Conservation (phyloP, 2,329 filamentous ascomycete species). For the Decorospora gaudefroyi region DNA sequence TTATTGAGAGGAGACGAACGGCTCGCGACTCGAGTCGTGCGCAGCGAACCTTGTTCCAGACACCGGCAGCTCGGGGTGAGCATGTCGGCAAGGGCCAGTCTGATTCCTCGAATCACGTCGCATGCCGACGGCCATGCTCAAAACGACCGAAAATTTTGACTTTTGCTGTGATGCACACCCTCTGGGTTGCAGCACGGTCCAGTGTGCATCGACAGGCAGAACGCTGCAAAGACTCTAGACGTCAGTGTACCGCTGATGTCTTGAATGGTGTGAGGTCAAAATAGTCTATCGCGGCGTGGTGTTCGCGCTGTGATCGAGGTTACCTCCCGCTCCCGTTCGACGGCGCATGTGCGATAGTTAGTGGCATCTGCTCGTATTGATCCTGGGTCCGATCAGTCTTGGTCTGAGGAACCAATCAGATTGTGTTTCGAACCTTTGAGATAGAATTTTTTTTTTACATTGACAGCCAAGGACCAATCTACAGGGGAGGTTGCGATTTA, state of each 20-base stretch:
- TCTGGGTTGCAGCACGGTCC: constrained; percentile 5
- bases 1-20: neutral
- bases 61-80: constrained; percentile 6
- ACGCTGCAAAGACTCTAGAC: no score
- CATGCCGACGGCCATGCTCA: constrained; percentile 7
- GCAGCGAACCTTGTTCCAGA: neutral
- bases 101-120: constrained; percentile 22
- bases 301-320: constrained; percentile 29
- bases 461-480: no score
- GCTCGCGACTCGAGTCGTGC: neutral
- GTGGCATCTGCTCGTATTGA: constrained; percentile 30
- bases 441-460: no score
- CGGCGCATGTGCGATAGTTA: constrained; percentile 34
- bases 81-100: constrained; percentile 14
- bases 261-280: neutral
- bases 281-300: constrained; percentile 18
- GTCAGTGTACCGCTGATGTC: neutral
- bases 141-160: neutral
- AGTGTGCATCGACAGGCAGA: neutral
- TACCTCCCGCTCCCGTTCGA: constrained; percentile 41
- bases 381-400: constrained; percentile 40
- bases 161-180: constrained; percentile 6
- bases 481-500: no score
- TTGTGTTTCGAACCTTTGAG: neutral
- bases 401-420: constrained; percentile 10